Evolutionary conservation across 2,329 filamentous ascomycete genomes (phyloP), one percentile per base, ranked within the genome.

Genomic region (Tolypocladium pustulatum): DNA sequence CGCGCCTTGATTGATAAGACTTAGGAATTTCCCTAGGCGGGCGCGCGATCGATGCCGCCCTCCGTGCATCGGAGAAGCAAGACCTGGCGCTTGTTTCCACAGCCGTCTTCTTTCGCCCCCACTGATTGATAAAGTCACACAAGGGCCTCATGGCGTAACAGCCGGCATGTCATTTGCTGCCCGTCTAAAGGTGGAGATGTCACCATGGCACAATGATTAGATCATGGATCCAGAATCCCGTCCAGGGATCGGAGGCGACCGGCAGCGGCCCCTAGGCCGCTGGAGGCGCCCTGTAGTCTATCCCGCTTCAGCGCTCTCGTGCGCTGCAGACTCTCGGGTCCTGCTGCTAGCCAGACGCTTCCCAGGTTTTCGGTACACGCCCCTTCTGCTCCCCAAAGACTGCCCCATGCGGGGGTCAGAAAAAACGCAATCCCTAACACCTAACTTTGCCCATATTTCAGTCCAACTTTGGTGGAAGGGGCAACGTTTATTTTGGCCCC

Each of bases 41-140:
- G n/a, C 15, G 22, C 2, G 13, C 25, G 4, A 43, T 43, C n/a
- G 40, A 4, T 5, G 40, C 40, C 25, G n/a, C 25, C 41, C 43
- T 49, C 43, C 43, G 43, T 30, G 25, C 43, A 49, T 30, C 43
- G 43, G 43, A 13, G 22, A 13, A 49, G n/a, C 3, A 15, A 25
- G 1, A 6, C 6, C 43, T 15, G n/a, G n/a, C n/a, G n/a, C n/a
- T n/a, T n/a, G n/a, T n/a, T n/a, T n/a, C n/a, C n/a, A n/a, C n/a
- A 40, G 37, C 36, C 6, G 36, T 15, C 13, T 4, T 13, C 25
- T 3, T 7, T 8, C 27, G 7, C 9, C 46, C 27, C 25, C 27
- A 30, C 54, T 55, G 54, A 55, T 55, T 55, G 54, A 55, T 55
- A 55, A 55, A 43, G 53, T 34, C 40, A 43, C 17, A 43, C 17